Base-by-base conservation (phyloP, 192 early-diverging fungal species). In the Anaeromyces robustus region DNA sequence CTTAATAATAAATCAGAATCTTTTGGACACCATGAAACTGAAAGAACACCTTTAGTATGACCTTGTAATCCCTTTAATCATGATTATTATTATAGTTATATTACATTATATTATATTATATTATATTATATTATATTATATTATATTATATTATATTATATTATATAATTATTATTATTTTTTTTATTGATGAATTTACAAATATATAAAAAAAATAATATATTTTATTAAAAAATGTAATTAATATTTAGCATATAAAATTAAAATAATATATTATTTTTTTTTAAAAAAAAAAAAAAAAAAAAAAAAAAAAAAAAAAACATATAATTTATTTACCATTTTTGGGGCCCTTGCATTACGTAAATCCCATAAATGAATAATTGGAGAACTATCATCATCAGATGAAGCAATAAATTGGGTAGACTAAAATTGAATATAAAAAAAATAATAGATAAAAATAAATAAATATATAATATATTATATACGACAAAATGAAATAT, bases 291-390 rank as follows among this genome's bases (percentile, higher is more conserved):
- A 80, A n/a, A 43, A 78, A 29, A 77, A 30, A 22, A 77, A 78
- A 28, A 37, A 28, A 30, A 29, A 37, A n/a, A 30, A n/a, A 79
- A 28, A n/a, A n/a, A n/a, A n/a, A n/a, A n/a, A n/a, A n/a, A n/a
- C n/a, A n/a, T n/a, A n/a, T n/a, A 12, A 29, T 29, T 59, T n/a
- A 30, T 79, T 80, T 77, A 91, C 87, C 80, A 79, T 90, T 84
- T 96, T 94, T 11, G 97, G 96, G 18, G 97, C 95, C 82, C 94
- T 91, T 26, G 95, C 95, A 85, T 99, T 96, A 81, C 95, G 90
- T 82, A 99, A 89, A 86, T 99, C 96, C 97, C 97, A 99, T 77
- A 98, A 88, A 77, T 93, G 88, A 30, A 99, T 89, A 0, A 92
- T 91, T 12, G 97, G 96, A 83, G 91, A 94, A 80, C 85, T 89